Evolutionary conservation across 1,284 basidiomycete genomes (phyloP).

Genomic region (Leccinum fallax): DNA sequence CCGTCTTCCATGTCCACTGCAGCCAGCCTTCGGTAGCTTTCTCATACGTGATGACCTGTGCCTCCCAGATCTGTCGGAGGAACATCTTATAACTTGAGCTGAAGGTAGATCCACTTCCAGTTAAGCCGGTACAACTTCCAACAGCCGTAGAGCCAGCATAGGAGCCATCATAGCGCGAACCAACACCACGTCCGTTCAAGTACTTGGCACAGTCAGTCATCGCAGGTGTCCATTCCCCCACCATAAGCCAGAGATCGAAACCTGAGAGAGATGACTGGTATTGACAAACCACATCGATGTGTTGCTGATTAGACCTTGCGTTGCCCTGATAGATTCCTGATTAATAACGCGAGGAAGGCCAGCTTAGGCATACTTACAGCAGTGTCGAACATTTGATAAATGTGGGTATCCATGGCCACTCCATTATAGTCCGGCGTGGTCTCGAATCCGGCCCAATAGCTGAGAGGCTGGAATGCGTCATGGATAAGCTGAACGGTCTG

Average conservation of each 20-base stretch:
- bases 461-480: conserved; percentile 84
- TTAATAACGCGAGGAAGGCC: background rate
- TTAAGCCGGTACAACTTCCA: conserved; percentile 74
- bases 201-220: conserved; percentile 86
- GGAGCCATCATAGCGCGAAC: conserved; percentile 82
- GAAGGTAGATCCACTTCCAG: conserved; percentile 74
- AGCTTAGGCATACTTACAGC: conserved; percentile 41
- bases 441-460: conserved; percentile 76
- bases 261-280: conserved; percentile 47
- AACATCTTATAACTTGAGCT: conserved; percentile 81
- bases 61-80: conserved; percentile 84
- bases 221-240: conserved; percentile 87
- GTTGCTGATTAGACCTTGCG: conserved; percentile 54
- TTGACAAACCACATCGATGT: conserved; percentile 68
- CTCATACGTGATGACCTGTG: conserved; percentile 74
- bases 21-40: conserved; percentile 64
- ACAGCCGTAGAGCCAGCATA: conserved; percentile 65
- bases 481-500: conserved; percentile 73
- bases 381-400: conserved; percentile 80
- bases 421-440: conserved; percentile 56
- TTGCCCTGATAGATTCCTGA: conserved; percentile 46
- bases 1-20: conserved; percentile 74
- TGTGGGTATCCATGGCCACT: conserved; percentile 84
- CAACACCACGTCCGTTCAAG: conserved; percentile 67
- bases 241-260: conserved; percentile 73